phyloP scores from a whole-genome alignment of 495 filamentous ascomycete genomes.

The Penicillium verhagenii region DNA sequence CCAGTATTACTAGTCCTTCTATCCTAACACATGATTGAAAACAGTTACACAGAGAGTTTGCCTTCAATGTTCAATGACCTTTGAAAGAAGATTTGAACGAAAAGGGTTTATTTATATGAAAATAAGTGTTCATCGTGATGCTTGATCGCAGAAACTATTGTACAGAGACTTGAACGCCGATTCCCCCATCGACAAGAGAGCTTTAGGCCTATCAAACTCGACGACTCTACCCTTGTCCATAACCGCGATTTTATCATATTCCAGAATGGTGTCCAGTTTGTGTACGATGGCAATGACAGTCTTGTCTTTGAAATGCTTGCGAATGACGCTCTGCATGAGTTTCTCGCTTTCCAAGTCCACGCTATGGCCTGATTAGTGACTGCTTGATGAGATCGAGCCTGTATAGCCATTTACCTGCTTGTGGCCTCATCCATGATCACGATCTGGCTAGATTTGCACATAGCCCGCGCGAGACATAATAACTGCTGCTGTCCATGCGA shows the following conservation, averaged over 20 bases:
- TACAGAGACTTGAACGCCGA: slow-evolving; percentile 21
- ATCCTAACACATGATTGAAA: no score
- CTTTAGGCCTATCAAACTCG: slow-evolving; percentile 27
- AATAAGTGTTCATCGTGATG: not conserved
- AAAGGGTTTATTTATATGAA: no score
- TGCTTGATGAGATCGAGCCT: not conserved
- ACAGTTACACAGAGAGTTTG: no score
- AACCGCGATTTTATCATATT: slow-evolving; percentile 37
- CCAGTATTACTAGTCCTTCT: no score
- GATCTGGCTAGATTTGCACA: slow-evolving; percentile 27
- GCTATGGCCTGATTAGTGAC: slow-evolving; percentile 13
- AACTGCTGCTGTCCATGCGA: slow-evolving; percentile 48
- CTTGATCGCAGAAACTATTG: slow-evolving; percentile 11
- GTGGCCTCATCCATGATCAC: slow-evolving; percentile 50
- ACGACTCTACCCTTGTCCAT: slow-evolving; percentile 31
- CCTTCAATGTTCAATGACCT: no score
- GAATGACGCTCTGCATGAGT: slow-evolving; percentile 33
- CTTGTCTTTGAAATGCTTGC: slow-evolving; percentile 24
- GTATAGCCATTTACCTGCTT: slow-evolving; percentile 27
- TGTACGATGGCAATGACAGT: slow-evolving; percentile 38
- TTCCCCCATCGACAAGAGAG: slow-evolving; percentile 17
- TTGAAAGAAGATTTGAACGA: no score
- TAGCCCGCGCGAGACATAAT: slow-evolving; percentile 46
- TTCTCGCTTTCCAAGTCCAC: slow-evolving; percentile 33
- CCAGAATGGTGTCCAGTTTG: slow-evolving; percentile 33